These are phyloP conservation scores for Chondrostereum purpureum DNA, from an alignment of 1,284 basidiomycete species.

Conservation along the genomic window DNA sequence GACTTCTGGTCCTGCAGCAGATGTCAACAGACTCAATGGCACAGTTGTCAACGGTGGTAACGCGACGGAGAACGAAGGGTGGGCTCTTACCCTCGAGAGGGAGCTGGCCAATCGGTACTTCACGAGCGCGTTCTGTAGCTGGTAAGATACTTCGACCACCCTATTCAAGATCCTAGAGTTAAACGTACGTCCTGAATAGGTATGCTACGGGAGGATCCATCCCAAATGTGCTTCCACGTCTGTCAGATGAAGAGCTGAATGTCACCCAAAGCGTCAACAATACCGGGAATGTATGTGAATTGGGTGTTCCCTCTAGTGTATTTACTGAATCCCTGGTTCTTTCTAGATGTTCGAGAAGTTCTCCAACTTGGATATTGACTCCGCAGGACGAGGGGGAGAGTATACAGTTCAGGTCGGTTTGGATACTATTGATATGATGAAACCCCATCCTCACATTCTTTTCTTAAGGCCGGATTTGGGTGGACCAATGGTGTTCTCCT, in stretches of 20 bases:
- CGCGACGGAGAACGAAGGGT: slow-evolving; percentile 55
- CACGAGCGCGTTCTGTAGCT: slow-evolving; percentile 80
- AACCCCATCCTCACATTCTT: slow-evolving; percentile 1
- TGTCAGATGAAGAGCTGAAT: slow-evolving; percentile 70
- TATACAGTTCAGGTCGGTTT: slow-evolving; percentile 65
- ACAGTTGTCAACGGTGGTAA: slow-evolving; percentile 71
- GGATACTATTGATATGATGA: slow-evolving; percentile 4
- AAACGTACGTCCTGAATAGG: slow-evolving; percentile 26
- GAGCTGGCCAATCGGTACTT: slow-evolving; percentile 81
- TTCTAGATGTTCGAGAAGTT: slow-evolving; percentile 88
- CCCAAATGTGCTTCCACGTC: slow-evolving; percentile 55
- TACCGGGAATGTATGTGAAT: slow-evolving; percentile 68
- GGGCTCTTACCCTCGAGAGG: slow-evolving; percentile 58
- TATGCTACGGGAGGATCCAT: slow-evolving; percentile 80
- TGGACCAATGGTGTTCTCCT: slow-evolving; percentile 87
- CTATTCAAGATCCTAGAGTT: not conserved
- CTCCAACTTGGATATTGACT: slow-evolving; percentile 71
- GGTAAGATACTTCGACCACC: too few relatives aligned
- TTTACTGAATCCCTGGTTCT: too few relatives aligned
- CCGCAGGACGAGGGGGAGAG: slow-evolving; percentile 81
- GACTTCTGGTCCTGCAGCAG: slow-evolving; percentile 43
- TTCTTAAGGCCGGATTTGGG: slow-evolving; percentile 67
- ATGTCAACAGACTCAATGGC: slow-evolving; percentile 48
- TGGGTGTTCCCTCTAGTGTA: too few relatives aligned
- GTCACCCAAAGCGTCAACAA: slow-evolving; percentile 64